A percentile compares a stretch with the other conserved stretches of the same genome.
Conservation (phyloP, 345 rosid genomes). For the Sonneratia caseolaris region DNA sequence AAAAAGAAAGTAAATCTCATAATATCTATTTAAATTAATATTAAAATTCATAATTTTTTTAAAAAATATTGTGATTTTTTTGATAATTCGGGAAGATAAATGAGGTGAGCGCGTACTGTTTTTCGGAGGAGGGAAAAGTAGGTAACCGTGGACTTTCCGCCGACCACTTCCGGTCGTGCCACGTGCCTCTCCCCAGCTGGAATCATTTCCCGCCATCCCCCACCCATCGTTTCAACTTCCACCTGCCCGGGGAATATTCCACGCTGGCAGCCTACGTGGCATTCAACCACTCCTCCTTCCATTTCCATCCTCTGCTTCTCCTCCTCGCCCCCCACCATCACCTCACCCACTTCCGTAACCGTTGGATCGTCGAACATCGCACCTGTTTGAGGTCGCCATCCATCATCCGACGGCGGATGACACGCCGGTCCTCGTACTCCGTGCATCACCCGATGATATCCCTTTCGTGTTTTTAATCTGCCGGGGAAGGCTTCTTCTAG, state of each 20-base stretch:
- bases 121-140: neutral
- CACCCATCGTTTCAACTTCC: neutral
- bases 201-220: slow-evolving; percentile 9
- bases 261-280: slow-evolving; percentile 23
- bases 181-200: slow-evolving; percentile 21
- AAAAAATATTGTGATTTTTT: too few species aligned
- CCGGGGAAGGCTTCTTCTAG: too few species aligned
- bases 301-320: neutral
- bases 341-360: neutral
- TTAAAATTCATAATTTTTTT: too few species aligned
- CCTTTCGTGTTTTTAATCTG: too few species aligned
- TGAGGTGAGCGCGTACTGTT: too few species aligned
- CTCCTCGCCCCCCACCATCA: neutral
- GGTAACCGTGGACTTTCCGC: slow-evolving; percentile 1
- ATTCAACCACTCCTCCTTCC: neutral
- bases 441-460: neutral
- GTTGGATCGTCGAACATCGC: slow-evolving; percentile 2
- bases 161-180: slow-evolving; percentile 21
- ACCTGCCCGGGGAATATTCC: slow-evolving; percentile 27
- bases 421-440: neutral
- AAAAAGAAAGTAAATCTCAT: too few species aligned
- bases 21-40: too few species aligned
- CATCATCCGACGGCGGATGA: neutral
- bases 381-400: neutral
- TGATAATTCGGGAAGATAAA: too few species aligned